These are phyloP conservation scores for Phialophora tarda DNA, from an alignment of 2,329 filamentous ascomycete genomes.

Conservation along the genomic window DNA sequence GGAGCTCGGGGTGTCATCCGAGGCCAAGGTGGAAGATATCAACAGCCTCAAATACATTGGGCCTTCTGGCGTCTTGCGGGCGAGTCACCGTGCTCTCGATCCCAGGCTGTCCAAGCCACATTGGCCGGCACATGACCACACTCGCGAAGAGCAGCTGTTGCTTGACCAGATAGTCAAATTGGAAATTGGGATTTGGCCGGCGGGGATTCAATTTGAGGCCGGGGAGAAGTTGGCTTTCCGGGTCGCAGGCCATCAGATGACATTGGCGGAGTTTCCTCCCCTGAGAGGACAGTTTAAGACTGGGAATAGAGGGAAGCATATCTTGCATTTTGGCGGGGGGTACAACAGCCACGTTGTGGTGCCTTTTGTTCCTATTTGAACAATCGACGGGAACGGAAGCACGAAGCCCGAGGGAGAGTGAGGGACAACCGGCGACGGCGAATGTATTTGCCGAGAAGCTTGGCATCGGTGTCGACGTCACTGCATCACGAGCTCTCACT, in stretches of 20 bases:
- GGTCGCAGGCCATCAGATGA: constrained; percentile 46
- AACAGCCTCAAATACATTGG: constrained; percentile 51
- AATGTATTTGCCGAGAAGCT: background rate
- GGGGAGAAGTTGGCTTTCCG: constrained; percentile 46
- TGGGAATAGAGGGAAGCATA: constrained; percentile 18
- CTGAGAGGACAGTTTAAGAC: constrained; percentile 16
- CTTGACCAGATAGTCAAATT: constrained; percentile 52
- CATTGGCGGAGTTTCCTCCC: constrained; percentile 47
- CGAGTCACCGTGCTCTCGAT: constrained; percentile 52
- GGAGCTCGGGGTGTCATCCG: constrained; percentile 43
- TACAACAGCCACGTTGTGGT: constrained; percentile 12
- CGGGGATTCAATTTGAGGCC: constrained; percentile 54
- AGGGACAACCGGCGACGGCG: background rate
- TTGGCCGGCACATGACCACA: constrained; percentile 46
- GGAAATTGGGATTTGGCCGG: constrained; percentile 57
- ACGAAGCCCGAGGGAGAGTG: background rate
- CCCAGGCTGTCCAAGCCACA: constrained; percentile 40
- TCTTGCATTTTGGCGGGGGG: constrained; percentile 13
- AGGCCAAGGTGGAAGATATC: constrained; percentile 44
- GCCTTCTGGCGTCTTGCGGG: constrained; percentile 52
- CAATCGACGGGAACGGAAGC: background rate
- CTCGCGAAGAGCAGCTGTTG: constrained; percentile 48
- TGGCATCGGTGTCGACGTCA: constrained; percentile 6
- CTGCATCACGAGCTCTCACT: constrained; percentile 1
- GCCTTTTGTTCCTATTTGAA: constrained; percentile 17